These are phyloP conservation scores for Neofusicoccum ribis DNA, from an alignment of 2,329 filamentous ascomycete genomes.

Conservation along the genomic window DNA sequence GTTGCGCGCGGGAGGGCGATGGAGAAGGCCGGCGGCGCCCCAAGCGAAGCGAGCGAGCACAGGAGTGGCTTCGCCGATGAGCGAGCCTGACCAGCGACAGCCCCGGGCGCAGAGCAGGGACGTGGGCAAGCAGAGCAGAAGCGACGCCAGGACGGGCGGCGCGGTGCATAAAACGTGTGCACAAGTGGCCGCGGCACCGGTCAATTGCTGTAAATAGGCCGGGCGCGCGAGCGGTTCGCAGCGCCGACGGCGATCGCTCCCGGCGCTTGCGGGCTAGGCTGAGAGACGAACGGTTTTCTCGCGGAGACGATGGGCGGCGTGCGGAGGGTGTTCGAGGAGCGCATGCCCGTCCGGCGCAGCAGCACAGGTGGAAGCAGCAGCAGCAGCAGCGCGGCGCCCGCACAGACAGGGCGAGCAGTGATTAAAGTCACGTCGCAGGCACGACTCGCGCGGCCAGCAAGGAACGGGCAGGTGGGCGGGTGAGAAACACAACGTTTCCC, in stretches of 20 bases:
- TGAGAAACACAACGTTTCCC: conserved; percentile 16
- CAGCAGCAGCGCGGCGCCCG: neutral
- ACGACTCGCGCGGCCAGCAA: conserved; percentile 13
- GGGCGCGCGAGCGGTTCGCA: conserved; percentile 13
- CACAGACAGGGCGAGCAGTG: neutral
- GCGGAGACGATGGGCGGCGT: neutral
- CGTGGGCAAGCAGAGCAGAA: conserved; percentile 13
- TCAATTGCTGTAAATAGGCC: conserved; percentile 16
- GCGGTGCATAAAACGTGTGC: conserved; percentile 19
- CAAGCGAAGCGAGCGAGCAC: conserved; percentile 19
- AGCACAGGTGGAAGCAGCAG: neutral
- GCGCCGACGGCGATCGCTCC: conserved; percentile 16
- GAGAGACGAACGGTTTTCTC: neutral
- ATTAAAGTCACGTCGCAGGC: conserved; percentile 17
- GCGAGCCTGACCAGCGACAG: conserved; percentile 6
- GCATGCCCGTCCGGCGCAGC: neutral
- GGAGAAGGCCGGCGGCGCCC: conserved; percentile 9
- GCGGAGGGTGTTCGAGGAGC: neutral
- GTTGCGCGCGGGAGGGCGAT: conserved; percentile 20
- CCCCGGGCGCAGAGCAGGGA: conserved; percentile 18
- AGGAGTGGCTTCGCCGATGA: conserved; percentile 14
- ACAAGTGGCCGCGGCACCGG: conserved; percentile 8
- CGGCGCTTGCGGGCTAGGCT: conserved; percentile 11
- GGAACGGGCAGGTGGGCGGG: conserved; percentile 15
- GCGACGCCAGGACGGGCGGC: conserved; percentile 8